These are phyloP conservation scores for Ambrosia artemisiifolia DNA, from an alignment of 129 eudicot species.

Conservation along the genomic window DNA sequence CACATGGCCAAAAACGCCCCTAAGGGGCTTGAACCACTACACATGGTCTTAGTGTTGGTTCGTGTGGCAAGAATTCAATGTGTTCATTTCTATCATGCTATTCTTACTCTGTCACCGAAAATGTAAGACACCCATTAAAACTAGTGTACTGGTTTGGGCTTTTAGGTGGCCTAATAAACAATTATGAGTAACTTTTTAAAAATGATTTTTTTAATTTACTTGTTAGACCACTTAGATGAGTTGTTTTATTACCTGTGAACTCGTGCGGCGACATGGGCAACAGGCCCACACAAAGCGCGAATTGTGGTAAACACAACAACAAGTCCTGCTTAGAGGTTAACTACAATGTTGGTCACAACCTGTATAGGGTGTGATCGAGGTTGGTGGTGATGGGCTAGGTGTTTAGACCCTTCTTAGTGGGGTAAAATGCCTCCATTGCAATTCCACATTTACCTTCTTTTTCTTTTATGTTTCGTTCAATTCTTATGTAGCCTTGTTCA, in stretches of 20 bases:
- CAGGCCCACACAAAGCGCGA: constrained; percentile 59
- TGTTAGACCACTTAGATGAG: too few species aligned
- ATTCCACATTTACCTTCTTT: background rate
- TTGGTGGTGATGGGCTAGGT: constrained; percentile 60
- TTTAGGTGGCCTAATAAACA: too few species aligned
- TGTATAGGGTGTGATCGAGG: constrained; percentile 39
- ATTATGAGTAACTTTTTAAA: too few species aligned
- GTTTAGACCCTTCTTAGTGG: constrained; percentile 38
- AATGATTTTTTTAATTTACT: too few species aligned
- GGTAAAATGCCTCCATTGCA: constrained; percentile 50
- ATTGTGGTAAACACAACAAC: constrained; percentile 45
- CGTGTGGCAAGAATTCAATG: constrained; percentile 59
- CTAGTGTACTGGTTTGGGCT: too few species aligned
- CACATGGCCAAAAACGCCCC: too few species aligned
- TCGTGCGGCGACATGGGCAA: too few species aligned
- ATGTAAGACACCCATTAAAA: background rate
- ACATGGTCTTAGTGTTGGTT: constrained; percentile 10
- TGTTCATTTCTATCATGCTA: constrained; percentile 59
- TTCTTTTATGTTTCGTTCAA: constrained; percentile 38
- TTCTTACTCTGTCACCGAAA: constrained; percentile 51
- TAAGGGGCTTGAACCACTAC: too few species aligned
- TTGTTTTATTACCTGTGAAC: too few species aligned
- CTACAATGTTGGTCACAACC: constrained; percentile 46
- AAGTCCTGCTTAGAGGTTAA: constrained; percentile 59
- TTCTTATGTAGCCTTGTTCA: constrained; percentile 40